A percentile compares a stretch with the other conserved stretches of the same genome.
Conservation (phyloP, 2,329 filamentous ascomycete genomes). For the Alternaria dauci region DNA sequence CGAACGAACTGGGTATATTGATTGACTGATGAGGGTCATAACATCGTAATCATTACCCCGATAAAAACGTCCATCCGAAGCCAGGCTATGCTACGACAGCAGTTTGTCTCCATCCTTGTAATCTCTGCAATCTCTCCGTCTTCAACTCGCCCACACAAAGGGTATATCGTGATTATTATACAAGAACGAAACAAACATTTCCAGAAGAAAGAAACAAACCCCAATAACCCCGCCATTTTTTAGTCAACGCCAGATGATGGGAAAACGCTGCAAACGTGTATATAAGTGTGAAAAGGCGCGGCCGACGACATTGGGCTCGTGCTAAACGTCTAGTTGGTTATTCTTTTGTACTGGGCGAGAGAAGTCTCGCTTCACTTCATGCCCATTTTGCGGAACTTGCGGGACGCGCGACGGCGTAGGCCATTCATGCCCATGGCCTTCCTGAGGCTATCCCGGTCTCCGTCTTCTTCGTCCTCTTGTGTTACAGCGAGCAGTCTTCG, state of each 20-base stretch:
- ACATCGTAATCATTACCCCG: conserved; percentile 28
- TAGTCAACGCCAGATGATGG: conserved; percentile 12
- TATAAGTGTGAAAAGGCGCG: neutral
- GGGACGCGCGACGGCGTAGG: conserved; percentile 34
- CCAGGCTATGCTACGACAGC: conserved; percentile 1
- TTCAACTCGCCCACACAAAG: conserved; percentile 22
- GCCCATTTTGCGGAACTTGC: conserved; percentile 36
- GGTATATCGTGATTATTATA: conserved; percentile 36
- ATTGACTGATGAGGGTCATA: conserved; percentile 22
- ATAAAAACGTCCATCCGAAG: conserved; percentile 8
- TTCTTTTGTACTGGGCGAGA: neutral
- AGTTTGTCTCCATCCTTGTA: neutral
- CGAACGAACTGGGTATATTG: conserved; percentile 8
- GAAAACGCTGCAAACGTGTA: conserved; percentile 16
- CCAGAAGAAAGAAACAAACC: neutral
- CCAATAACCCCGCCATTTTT: neutral
- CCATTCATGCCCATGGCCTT: conserved; percentile 30
- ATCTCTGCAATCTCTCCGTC: conserved; percentile 7
- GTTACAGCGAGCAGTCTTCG: conserved; percentile 13
- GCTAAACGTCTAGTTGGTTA: conserved; percentile 2
- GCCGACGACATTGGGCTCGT: neutral
- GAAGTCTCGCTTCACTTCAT: conserved; percentile 14
- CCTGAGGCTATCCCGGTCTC: conserved; percentile 27
- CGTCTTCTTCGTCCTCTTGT: conserved; percentile 31
- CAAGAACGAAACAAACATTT: conserved; percentile 17